Evolutionary conservation across 2,329 filamentous ascomycete genomes (phyloP).

Genomic region (Aureobasidium lini): DNA sequence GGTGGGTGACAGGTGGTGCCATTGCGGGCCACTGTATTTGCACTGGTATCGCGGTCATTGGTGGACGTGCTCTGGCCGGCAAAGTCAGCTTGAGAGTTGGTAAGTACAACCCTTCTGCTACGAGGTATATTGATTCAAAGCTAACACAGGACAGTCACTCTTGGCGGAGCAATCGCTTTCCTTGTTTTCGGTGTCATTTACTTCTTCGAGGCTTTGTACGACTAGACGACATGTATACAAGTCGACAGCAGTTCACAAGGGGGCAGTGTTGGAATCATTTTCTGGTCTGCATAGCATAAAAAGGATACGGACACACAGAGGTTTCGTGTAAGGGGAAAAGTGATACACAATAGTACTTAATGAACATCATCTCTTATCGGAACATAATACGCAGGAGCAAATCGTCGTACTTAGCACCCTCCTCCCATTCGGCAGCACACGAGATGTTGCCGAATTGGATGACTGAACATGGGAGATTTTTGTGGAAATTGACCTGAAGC

Average conservation of each 20-base stretch:
- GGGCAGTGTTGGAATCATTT: background rate
- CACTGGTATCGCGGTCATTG: slow-evolving; percentile 84
- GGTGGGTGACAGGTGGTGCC: slow-evolving; percentile 93
- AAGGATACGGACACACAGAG: background rate
- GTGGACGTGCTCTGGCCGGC: slow-evolving; percentile 85
- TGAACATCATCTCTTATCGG: background rate
- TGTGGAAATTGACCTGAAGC: background rate
- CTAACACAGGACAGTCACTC: slow-evolving; percentile 59
- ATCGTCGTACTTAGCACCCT: background rate
- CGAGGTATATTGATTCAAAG: background rate
- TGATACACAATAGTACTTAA: slow-evolving; percentile 4
- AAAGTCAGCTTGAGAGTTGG: slow-evolving; percentile 91
- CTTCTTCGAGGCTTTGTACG: slow-evolving; percentile 53
- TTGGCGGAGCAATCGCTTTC: slow-evolving; percentile 87
- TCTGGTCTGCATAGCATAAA: slow-evolving; percentile 10
- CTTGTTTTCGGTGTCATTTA: slow-evolving; percentile 89
- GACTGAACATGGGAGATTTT: background rate
- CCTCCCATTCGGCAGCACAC: background rate
- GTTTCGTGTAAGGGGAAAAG: background rate
- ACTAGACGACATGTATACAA: slow-evolving; percentile 13
- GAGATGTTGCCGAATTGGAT: background rate
- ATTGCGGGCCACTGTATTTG: slow-evolving; percentile 81
- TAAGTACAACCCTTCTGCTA: slow-evolving; percentile 47
- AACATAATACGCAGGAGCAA: too few relatives aligned
- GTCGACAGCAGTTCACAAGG: background rate